Evolutionary conservation across 2,329 filamentous ascomycete genomes (phyloP).

Genomic region (Alternaria consortialis): DNA sequence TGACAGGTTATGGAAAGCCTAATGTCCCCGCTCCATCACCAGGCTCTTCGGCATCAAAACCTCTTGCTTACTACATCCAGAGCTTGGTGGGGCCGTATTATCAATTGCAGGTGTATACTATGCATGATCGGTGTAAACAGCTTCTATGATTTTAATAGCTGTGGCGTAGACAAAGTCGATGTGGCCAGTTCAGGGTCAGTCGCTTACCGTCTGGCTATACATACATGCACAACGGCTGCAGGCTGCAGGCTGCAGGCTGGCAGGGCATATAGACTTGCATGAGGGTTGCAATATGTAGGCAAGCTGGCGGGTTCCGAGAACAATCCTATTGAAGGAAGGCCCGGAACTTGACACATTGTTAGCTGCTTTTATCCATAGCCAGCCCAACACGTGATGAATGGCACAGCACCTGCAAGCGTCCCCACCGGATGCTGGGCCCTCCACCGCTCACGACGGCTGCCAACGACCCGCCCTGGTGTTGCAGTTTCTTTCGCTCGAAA

Average conservation of each 20-base stretch:
- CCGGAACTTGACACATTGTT: constrained; percentile 24
- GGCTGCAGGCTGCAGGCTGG: constrained; percentile 15
- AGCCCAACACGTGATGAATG: constrained; percentile 26
- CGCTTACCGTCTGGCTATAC: constrained; percentile 18
- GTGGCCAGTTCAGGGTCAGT: constrained; percentile 10
- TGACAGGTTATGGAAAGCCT: constrained; percentile 19
- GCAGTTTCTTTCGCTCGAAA: constrained; percentile 28
- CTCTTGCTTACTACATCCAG: constrained; percentile 1
- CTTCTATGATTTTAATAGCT: constrained; percentile 14
- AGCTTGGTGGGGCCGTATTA: constrained; percentile 9
- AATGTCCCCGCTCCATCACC: constrained; percentile 20
- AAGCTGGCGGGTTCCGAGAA: constrained; percentile 23
- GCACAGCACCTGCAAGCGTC: constrained; percentile 18
- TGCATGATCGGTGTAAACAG: constrained; percentile 8
- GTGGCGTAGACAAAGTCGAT: constrained; percentile 4
- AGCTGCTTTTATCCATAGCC: constrained; percentile 25
- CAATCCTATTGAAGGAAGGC: constrained; percentile 18
- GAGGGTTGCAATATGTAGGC: constrained; percentile 17
- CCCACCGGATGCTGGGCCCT: constrained; percentile 23
- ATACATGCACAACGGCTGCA: constrained; percentile 27
- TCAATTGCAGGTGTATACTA: constrained; percentile 1
- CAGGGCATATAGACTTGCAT: constrained; percentile 19
- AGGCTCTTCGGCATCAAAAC: constrained; percentile 14
- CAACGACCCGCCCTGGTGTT: constrained; percentile 31
- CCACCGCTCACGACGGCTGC: constrained; percentile 30